Conservation (phyloP, 2,329 filamentous ascomycete species). For the Sphaerulina vaccinii region DNA sequence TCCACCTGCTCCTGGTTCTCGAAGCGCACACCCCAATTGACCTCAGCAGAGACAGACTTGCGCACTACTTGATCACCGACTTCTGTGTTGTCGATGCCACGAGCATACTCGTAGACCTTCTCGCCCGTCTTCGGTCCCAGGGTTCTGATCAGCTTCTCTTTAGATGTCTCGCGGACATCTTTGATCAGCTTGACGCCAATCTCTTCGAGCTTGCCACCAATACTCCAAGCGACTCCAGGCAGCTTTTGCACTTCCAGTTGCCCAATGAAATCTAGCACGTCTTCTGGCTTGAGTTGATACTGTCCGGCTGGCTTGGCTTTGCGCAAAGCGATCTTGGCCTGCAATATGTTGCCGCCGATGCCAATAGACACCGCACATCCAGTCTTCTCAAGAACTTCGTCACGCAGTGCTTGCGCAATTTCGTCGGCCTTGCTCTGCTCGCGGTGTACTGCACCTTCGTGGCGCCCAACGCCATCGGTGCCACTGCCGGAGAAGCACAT, state of each 20-base stretch:
- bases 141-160: conserved; percentile 68
- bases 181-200: conserved; percentile 78
- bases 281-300: conserved; percentile 79
- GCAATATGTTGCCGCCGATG: conserved; percentile 84
- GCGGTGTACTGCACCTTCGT: conserved; percentile 68
- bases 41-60: conserved; percentile 94
- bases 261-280: conserved; percentile 73
- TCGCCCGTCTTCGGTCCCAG: conserved; percentile 91
- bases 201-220: conserved; percentile 83
- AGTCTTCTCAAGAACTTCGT: conserved; percentile 69
- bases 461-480: conserved; percentile 63
- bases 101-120: conserved; percentile 84
- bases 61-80: conserved; percentile 82
- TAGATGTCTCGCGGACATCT: conserved; percentile 74
- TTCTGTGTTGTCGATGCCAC: conserved; percentile 81
- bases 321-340: conserved; percentile 85
- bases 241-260: conserved; percentile 75
- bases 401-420: conserved; percentile 66
- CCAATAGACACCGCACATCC: conserved; percentile 88
- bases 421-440: conserved; percentile 78
- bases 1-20: conserved; percentile 89
- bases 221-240: conserved; percentile 89
- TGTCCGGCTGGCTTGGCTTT: conserved; percentile 95
- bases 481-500: conserved; percentile 65
- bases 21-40: conserved; percentile 98